Evolutionary conservation across 2,329 filamentous ascomycete species (phyloP).

Genomic region (Albophoma yamanashiensis): DNA sequence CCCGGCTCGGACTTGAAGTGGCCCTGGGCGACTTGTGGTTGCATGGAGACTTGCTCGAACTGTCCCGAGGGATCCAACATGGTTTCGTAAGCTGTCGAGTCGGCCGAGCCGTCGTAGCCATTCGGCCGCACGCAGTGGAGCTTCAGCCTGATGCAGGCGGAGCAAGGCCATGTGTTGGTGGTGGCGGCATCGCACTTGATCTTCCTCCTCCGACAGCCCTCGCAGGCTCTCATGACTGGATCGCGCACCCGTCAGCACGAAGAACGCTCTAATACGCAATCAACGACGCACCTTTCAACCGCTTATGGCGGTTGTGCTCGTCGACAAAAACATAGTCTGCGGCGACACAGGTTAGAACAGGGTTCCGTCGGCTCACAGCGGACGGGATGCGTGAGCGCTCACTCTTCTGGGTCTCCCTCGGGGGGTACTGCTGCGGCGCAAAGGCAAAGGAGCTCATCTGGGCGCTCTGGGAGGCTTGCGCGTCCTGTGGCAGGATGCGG

Average conservation of each 20-base stretch:
- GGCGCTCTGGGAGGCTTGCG: slow-evolving; percentile 32
- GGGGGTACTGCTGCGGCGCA: slow-evolving; percentile 45
- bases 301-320: slow-evolving; percentile 96
- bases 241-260: slow-evolving; percentile 1
- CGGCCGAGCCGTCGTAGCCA: slow-evolving; percentile 46
- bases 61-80: slow-evolving; percentile 19
- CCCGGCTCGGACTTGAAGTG: slow-evolving; percentile 26
- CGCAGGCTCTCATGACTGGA: slow-evolving; percentile 90
- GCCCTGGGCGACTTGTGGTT: slow-evolving; percentile 29
- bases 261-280: background rate
- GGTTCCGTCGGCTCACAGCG: background rate
- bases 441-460: slow-evolving; percentile 65
- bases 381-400: slow-evolving; percentile 22
- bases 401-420: slow-evolving; percentile 77
- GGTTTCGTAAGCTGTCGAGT: slow-evolving; percentile 22
- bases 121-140: slow-evolving; percentile 87
- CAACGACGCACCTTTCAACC: slow-evolving; percentile 67
- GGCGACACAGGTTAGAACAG: slow-evolving; percentile 19
- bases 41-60: slow-evolving; percentile 41
- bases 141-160: slow-evolving; percentile 84
- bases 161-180: slow-evolving; percentile 95
- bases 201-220: slow-evolving; percentile 87
- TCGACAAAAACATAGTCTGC: slow-evolving; percentile 98
- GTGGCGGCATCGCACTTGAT: slow-evolving; percentile 98
- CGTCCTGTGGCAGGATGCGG: slow-evolving; percentile 53